Evolutionary conservation across 345 rosid species (phyloP), one percentile per base, ranked within the genome.

Genomic region (Rubroshorea leprosula): DNA sequence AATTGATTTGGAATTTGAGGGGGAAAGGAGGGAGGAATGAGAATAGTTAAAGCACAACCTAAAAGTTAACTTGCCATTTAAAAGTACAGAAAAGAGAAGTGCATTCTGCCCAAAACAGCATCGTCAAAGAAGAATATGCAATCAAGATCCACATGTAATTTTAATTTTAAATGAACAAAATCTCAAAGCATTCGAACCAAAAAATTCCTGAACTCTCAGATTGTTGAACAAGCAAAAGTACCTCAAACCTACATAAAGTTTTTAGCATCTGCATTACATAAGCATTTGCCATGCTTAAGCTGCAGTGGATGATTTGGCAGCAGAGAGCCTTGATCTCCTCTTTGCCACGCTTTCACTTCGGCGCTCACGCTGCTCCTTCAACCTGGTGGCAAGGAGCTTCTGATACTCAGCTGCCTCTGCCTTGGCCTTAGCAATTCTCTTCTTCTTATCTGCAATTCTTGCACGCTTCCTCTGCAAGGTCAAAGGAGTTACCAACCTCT

Each of bases 331-430:
- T 24, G 95, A 89, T 65, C 97, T 80, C 75, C 68, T 89, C 86
- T 84, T 89, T n/a, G 97, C 97, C 72, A 89, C 73, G 72, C 95
- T 89, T 77, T 89, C 91, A 49, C 97, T 89, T 17, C 92, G 83
- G 45, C 86, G 87, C 18, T 82, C 92, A 5, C 95, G 73, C 74
- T 86, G 97, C 64, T 89, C 92, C 86, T 86, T 89, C 68, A 89
- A 74, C 57, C 97, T 76, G 18, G 81, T 68, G 22, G 90, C 92
- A 16, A 89, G 95, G 69, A 89, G 97, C 62, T 80, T 89, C 77
- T 86, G 95, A 73, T 86, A 89, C 29, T 86, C 95, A 0, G 91
- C 97, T 0, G 97, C 97, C 41, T 86, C 97, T 9, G 97, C 54
- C 85, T 84, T 82, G 57, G 97, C 87, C 88, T 86, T 89, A 0